Conservation (phyloP, 78 protist genomes). For the Dictyostelium intermedium region DNA sequence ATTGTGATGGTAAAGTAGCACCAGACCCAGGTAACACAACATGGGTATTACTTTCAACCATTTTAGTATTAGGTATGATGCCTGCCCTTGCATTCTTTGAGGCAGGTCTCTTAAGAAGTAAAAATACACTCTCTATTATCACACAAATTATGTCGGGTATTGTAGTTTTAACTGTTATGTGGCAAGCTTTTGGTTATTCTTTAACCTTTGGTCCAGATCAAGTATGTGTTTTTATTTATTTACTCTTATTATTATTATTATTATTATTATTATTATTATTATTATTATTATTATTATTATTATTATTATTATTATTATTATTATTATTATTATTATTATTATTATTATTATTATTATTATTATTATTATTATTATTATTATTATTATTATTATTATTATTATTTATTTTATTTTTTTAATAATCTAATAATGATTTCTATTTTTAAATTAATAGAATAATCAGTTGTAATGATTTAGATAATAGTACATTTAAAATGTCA, state of each 20-base stretch:
- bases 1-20: neutral
- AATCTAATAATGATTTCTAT: neutral
- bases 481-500: neutral
- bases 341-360: neutral
- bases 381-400: neutral
- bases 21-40: conserved; percentile 83
- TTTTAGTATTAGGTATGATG: conserved; percentile 84
- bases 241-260: too few relatives aligned
- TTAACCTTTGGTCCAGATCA: conserved; percentile 82
- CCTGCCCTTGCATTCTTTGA: conserved; percentile 93
- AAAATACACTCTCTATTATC: conserved; percentile 85
- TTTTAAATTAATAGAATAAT: neutral
- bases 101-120: conserved; percentile 89
- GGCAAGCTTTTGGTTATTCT: conserved; percentile 89
- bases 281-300: too few relatives aligned
- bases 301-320: too few relatives aligned
- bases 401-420: neutral
- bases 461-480: neutral
- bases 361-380: neutral
- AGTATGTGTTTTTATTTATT: too few relatives aligned
- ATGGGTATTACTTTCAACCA: conserved; percentile 79
- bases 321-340: too few relatives aligned
- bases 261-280: too few relatives aligned
- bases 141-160: conserved; percentile 84
- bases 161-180: conserved; percentile 76